phyloP scores from a whole-genome alignment of 371 early-diverging fungal species.

The Rhizopus arrhizus region DNA sequence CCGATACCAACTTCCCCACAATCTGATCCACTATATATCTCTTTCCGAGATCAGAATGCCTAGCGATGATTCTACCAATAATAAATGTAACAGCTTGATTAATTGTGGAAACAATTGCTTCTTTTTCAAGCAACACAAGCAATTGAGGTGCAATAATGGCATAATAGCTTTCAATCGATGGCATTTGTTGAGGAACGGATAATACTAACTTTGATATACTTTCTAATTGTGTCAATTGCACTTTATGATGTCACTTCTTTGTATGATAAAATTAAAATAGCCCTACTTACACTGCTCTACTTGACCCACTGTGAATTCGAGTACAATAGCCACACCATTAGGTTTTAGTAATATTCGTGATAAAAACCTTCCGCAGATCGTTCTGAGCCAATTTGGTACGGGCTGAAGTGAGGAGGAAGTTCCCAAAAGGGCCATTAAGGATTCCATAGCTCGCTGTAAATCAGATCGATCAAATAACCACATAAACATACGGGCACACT shows the following conservation, averaged over 20 bases:
- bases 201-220: constrained; percentile 64
- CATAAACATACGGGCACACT: constrained; percentile 50
- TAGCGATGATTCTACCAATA: constrained; percentile 54
- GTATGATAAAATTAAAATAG: no score
- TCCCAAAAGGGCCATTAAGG: constrained; percentile 62
- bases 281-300: constrained; percentile 39
- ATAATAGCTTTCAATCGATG: constrained; percentile 66
- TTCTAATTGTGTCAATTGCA: constrained; percentile 63
- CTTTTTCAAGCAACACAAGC: constrained; percentile 32
- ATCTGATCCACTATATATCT: constrained; percentile 54
- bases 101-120: constrained; percentile 23
- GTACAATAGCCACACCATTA: constrained; percentile 62
- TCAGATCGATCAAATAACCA: constrained; percentile 58
- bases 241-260: constrained; percentile 21
- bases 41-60: constrained; percentile 54
- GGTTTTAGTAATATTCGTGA: constrained; percentile 64
- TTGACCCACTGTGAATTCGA: constrained; percentile 67
- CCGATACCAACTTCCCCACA: constrained; percentile 43
- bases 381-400: constrained; percentile 64
- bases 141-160: constrained; percentile 61
- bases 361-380: constrained; percentile 66
- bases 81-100: constrained; percentile 59
- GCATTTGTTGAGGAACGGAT: constrained; percentile 66
- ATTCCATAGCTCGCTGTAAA: constrained; percentile 61
- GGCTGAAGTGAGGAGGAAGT: constrained; percentile 51